A percentile compares a stretch with the other conserved stretches of the same genome.
phyloP scores from a whole-genome alignment of 495 filamentous ascomycete species.

The Aspergillus funiculosus region DNA sequence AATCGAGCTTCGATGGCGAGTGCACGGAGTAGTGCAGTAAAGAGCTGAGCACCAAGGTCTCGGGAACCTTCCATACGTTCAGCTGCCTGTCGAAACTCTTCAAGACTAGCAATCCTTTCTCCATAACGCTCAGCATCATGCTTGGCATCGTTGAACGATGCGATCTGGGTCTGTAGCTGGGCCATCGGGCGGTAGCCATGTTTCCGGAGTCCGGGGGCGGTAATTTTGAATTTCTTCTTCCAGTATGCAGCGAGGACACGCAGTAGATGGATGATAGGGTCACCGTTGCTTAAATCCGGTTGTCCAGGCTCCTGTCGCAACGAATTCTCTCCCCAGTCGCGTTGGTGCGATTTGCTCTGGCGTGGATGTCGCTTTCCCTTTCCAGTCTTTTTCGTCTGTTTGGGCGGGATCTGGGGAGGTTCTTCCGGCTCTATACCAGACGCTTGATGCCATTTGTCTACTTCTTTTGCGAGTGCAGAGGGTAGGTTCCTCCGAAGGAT shows the following conservation, averaged over 20 bases:
- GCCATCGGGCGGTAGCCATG: conserved; percentile 73
- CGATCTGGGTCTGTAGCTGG: conserved; percentile 59
- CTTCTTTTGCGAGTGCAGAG: conserved; percentile 58
- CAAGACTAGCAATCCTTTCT: conserved; percentile 60
- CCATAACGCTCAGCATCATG: conserved; percentile 61
- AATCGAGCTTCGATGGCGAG: conserved; percentile 75
- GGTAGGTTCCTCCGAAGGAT: conserved; percentile 68
- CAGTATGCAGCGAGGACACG: conserved; percentile 74
- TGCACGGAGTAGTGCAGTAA: conserved; percentile 80
- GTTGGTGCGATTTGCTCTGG: conserved; percentile 33
- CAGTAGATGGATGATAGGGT: conserved; percentile 76
- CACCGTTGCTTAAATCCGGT: conserved; percentile 69
- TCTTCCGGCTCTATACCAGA: conserved; percentile 53
- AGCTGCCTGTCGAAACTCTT: conserved; percentile 64
- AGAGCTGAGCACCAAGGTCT: conserved; percentile 84
- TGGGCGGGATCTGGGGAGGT: conserved; percentile 24
- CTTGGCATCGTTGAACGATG: conserved; percentile 54
- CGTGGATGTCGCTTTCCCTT: conserved; percentile 35
- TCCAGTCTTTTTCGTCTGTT: conserved; percentile 41
- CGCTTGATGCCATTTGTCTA: conserved; percentile 66
- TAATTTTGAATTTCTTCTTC: conserved; percentile 76
- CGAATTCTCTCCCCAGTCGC: conserved; percentile 71
- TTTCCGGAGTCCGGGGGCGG: conserved; percentile 77
- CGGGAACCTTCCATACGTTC: conserved; percentile 72
- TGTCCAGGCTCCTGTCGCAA: conserved; percentile 61